Conservation (phyloP, 2,329 filamentous ascomycete genomes). For the Colletotrichum caudatum region DNA sequence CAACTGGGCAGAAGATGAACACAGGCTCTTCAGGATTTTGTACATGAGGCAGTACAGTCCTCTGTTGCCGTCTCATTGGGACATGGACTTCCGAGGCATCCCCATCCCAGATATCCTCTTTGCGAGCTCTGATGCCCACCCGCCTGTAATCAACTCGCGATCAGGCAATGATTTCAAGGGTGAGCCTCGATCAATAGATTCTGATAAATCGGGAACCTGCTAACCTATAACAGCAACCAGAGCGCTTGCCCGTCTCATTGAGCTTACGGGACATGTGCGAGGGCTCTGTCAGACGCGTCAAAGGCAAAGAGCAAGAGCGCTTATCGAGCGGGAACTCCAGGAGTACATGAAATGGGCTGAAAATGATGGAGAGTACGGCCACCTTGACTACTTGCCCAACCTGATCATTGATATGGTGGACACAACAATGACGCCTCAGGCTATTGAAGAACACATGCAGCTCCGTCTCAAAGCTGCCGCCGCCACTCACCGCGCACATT, state of each 20-base stretch:
- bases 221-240: conserved; percentile 52
- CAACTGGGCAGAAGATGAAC: conserved; percentile 65
- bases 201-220: not conserved
- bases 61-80: conserved; percentile 56
- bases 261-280: conserved; percentile 53
- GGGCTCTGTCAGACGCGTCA: conserved; percentile 52
- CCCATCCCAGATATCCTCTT: conserved; percentile 55
- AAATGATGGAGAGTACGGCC: conserved; percentile 54
- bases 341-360: conserved; percentile 56
- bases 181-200: conserved; percentile 40
- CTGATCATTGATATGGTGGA: conserved; percentile 54
- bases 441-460: conserved; percentile 53
- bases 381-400: conserved; percentile 54
- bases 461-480: conserved; percentile 52
- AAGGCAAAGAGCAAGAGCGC: conserved; percentile 47
- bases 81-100: conserved; percentile 55
- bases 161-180: conserved; percentile 53
- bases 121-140: conserved; percentile 47
- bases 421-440: conserved; percentile 45
- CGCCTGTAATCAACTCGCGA: conserved; percentile 55
- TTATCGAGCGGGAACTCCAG: conserved; percentile 53
- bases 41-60: conserved; percentile 57
- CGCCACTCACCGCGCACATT: conserved; percentile 52
- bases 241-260: conserved; percentile 54
- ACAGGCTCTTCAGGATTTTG: conserved; percentile 56